phyloP scores from a whole-genome alignment of 2,329 filamentous ascomycete species.

The Cadophora gregata region DNA sequence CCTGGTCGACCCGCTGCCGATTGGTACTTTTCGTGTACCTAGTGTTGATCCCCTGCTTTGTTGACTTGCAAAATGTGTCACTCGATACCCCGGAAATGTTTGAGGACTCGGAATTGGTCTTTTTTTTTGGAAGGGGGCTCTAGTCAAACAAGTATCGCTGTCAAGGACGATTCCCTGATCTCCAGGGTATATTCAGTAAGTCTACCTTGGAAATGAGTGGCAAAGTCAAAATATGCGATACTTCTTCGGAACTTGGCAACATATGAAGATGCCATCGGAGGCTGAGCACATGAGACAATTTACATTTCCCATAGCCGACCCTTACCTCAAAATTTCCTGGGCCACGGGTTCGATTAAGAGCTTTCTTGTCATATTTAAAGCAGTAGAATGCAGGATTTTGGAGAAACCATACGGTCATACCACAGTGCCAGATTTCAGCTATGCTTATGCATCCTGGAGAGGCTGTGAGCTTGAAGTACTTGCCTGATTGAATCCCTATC shows the following conservation, averaged over 20 bases:
- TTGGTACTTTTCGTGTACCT: background rate
- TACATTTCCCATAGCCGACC: background rate
- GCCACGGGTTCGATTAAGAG: too few species aligned
- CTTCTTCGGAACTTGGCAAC: background rate
- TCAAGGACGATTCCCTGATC: too few species aligned
- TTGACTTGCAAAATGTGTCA: slow-evolving; percentile 11
- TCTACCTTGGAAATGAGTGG: too few species aligned
- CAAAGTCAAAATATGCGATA: background rate
- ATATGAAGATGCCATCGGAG: background rate
- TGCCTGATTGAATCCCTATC: background rate
- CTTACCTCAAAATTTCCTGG: background rate
- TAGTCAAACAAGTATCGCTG: background rate
- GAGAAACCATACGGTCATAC: too few species aligned
- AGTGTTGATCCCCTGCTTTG: background rate
- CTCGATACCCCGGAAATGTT: slow-evolving; percentile 1
- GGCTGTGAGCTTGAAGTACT: background rate
- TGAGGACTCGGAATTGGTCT: background rate
- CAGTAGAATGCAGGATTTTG: too few species aligned
- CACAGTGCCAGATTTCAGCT: too few species aligned
- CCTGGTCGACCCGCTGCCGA: slow-evolving; percentile 15
- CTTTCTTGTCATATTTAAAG: too few species aligned
- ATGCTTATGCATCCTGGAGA: background rate
- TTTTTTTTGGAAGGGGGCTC: too few species aligned
- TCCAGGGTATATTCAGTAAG: too few species aligned
- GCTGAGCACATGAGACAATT: background rate